Conservation (phyloP, 768 basidiomycete genomes). For the Hericium rajendrae region DNA sequence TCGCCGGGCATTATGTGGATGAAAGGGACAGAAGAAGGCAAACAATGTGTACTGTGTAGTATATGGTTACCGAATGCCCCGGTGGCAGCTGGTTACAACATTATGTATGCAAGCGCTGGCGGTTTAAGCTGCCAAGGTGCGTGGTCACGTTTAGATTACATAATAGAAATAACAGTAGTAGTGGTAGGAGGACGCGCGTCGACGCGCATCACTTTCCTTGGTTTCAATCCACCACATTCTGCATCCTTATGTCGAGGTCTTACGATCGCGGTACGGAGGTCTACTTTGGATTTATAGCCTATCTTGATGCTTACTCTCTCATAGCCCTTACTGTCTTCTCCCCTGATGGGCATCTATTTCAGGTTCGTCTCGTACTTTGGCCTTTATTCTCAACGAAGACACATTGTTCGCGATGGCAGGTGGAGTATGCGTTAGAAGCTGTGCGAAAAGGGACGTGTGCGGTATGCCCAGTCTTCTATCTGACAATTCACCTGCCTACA, state of each 20-base stretch:
- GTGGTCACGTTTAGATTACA: too few species aligned
- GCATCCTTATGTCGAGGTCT: slow-evolving; percentile 68
- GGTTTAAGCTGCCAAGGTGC: too few species aligned
- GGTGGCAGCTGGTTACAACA: too few species aligned
- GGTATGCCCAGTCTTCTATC: slow-evolving; percentile 36
- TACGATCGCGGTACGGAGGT: slow-evolving; percentile 87
- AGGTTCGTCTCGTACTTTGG: slow-evolving; percentile 39
- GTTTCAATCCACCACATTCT: too few species aligned
- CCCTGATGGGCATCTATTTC: slow-evolving; percentile 97
- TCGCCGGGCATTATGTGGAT: slow-evolving; percentile 21
- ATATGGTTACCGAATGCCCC: too few species aligned
- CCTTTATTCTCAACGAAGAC: not conserved
- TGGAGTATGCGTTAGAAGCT: slow-evolving; percentile 98
- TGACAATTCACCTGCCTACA: not conserved
- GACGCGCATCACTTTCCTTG: too few species aligned
- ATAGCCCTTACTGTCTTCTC: slow-evolving; percentile 95
- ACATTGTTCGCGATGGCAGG: slow-evolving; percentile 40
- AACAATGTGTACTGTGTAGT: not conserved
- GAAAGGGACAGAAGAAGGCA: not conserved
- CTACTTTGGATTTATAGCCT: not conserved
- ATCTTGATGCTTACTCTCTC: not conserved
- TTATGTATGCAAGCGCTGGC: too few species aligned
- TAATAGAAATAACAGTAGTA: too few species aligned
- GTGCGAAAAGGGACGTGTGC: slow-evolving; percentile 96
- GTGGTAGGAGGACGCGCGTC: too few species aligned